These are phyloP conservation scores for Phytophthora brassicae DNA, from an alignment of 352 stramenopile genomes.

Conservation along the genomic window DNA sequence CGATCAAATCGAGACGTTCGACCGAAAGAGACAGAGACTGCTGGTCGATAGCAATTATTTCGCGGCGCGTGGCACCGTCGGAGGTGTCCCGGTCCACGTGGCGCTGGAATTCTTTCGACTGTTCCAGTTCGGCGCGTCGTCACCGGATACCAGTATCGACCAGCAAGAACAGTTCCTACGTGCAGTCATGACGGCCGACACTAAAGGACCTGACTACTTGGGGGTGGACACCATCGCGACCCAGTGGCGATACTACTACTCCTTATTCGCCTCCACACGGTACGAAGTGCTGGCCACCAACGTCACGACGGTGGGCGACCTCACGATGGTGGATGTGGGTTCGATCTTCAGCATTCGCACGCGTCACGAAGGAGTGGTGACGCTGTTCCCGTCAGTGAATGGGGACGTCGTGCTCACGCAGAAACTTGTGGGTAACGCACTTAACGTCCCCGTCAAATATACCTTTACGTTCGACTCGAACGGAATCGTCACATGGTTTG, in stretches of 20 bases:
- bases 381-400: constrained; percentile 46
- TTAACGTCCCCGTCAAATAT: constrained; percentile 45
- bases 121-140: constrained; percentile 47
- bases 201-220: constrained; percentile 53
- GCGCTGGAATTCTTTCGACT: constrained; percentile 59
- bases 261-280: constrained; percentile 47
- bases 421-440: constrained; percentile 41
- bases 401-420: constrained; percentile 49
- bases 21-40: constrained; percentile 31
- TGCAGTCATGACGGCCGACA: constrained; percentile 41
- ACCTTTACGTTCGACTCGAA: constrained; percentile 51
- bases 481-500: constrained; percentile 50
- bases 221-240: constrained; percentile 51
- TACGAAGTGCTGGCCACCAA: constrained; percentile 36
- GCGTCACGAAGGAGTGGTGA: constrained; percentile 42
- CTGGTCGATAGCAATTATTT: constrained; percentile 42
- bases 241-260: constrained; percentile 55
- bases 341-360: constrained; percentile 41
- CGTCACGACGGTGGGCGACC: constrained; percentile 35
- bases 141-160: constrained; percentile 11
- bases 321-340: constrained; percentile 48
- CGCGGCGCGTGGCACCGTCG: constrained; percentile 23
- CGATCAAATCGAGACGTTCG: constrained; percentile 37
- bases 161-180: constrained; percentile 61
- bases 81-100: constrained; percentile 34